Percentiles rank a stretch among this genome's conserved stretches.
These are phyloP conservation scores for Colletotrichum destructivum DNA, from an alignment of 2,329 filamentous ascomycete genomes.

Conservation along the genomic window DNA sequence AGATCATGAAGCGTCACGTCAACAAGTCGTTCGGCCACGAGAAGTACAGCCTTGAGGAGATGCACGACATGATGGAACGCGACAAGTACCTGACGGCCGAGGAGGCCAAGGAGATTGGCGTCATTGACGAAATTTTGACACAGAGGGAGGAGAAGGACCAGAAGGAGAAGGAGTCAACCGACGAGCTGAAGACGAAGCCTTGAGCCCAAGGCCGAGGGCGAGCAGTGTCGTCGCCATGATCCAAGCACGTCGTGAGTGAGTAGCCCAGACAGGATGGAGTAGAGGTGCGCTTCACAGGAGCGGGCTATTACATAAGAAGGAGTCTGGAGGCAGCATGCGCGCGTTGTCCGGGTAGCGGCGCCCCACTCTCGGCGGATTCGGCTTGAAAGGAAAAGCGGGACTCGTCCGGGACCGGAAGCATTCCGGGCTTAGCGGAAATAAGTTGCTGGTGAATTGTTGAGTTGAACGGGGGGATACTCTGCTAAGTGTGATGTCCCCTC, in stretches of 20 bases:
- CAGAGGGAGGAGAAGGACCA: conserved; percentile 64
- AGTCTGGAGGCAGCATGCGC: conserved; percentile 7
- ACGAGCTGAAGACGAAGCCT: conserved; percentile 41
- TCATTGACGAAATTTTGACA: conserved; percentile 90
- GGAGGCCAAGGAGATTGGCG: conserved; percentile 90
- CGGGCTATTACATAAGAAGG: background rate
- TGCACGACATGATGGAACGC: conserved; percentile 96
- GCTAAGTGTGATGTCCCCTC: background rate
- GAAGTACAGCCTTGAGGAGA: conserved; percentile 83
- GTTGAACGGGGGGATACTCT: background rate
- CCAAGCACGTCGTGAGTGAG: conserved; percentile 1
- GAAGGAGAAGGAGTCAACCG: conserved; percentile 39
- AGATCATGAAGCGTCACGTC: conserved; percentile 90
- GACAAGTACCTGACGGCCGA: conserved; percentile 94
- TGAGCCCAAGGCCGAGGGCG: background rate
- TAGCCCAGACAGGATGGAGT: background rate
- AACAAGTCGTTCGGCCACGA: conserved; percentile 83
- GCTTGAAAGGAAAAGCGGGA: conserved; percentile 20
- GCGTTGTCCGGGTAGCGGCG: conserved; percentile 37
- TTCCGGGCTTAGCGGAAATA: conserved; percentile 28
- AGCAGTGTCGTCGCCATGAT: background rate
- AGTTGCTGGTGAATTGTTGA: background rate
- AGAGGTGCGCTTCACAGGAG: conserved; percentile 1
- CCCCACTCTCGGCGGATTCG: conserved; percentile 29
- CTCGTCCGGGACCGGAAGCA: conserved; percentile 38